Evolutionary conservation across 2,329 filamentous ascomycete species (phyloP), one percentile per base, ranked within the genome.

Genomic region (Stachybotrys chartarum): DNA sequence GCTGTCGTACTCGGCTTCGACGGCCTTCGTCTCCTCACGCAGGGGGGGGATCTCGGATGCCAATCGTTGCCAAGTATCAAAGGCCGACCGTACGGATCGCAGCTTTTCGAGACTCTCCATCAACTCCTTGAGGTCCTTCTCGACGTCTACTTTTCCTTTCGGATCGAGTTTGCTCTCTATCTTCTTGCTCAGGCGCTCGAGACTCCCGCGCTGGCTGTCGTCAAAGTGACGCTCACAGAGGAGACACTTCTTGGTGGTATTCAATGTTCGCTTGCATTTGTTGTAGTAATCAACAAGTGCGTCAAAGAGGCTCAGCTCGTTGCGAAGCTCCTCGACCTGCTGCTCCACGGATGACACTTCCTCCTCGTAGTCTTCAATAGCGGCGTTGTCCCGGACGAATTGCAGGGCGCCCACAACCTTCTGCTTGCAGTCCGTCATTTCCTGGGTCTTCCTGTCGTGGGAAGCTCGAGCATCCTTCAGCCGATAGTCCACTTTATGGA

Each of bases 401-500:
- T 70, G 70, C 30, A 86, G 74, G 17, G 77, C 81, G 10, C 66
- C 64, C 30, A 81, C 60, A 0, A 86, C 81, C 12, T 73, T 78
- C 44, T 80, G 74, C 57, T 88, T 82, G 65, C 83, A 87, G 32
- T 75, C 75, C 44, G 82, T 74, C 47, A 83, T 75, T 56, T 91
- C 87, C 32, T 79, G 74, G 14, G 81, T 76, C 61, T 86, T 86
- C 65, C 83, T 82, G 60, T 80, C 83, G 30, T 87, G 75, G 12
- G 82, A 82, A n/a, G 84, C 83, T 49, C 83, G 84, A 30, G 80
- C 74, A 50, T 78, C 85, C 50, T 84, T 86, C 39, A 95, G 74
- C 63, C 84, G 85, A 69, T 84, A 91, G 58, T 91, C 87, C 11
- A 91, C 73, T 60, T 92, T 87, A 64, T 90, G 87, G 32, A 93